Percentiles rank a stretch among this genome's conserved stretches.
phyloP scores from a whole-genome alignment of 129 eudicot genomes.

The Arctium lappa region DNA sequence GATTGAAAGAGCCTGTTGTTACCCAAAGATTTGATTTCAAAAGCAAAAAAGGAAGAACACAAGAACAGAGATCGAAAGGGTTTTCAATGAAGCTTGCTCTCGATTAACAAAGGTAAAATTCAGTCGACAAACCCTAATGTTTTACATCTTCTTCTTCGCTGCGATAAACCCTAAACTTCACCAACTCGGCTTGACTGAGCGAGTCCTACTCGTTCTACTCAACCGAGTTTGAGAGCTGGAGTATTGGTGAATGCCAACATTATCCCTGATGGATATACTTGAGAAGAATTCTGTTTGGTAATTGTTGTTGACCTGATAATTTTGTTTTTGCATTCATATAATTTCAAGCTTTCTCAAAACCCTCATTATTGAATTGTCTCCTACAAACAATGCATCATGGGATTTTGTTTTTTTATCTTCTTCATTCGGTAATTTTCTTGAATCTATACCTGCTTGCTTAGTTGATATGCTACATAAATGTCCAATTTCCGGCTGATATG shows the following conservation, averaged over 20 bases:
- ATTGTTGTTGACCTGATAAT: background rate
- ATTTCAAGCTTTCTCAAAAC: conserved; percentile 14
- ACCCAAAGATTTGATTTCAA: conserved; percentile 31
- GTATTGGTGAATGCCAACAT: conserved; percentile 2
- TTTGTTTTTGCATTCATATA: conserved; percentile 3
- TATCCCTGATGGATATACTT: conserved; percentile 9
- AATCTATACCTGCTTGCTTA: background rate
- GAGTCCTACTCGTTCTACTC: conserved; percentile 13
- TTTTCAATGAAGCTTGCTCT: conserved; percentile 24
- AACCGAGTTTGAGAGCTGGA: conserved; percentile 14
- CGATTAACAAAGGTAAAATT: conserved; percentile 26
- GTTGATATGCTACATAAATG: conserved; percentile 1
- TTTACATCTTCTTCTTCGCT: conserved; percentile 16
- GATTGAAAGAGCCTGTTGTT: conserved; percentile 33
- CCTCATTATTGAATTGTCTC: conserved; percentile 8
- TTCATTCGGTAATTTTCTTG: background rate
- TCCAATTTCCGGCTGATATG: background rate
- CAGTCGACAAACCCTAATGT: conserved; percentile 17
- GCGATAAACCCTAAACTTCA: conserved; percentile 29
- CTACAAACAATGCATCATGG: background rate
- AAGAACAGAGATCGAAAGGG: conserved; percentile 21
- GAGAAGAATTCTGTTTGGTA: background rate
- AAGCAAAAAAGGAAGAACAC: conserved; percentile 15
- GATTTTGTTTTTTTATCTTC: background rate
- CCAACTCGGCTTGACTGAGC: conserved; percentile 16